Percentiles rank a stretch among this genome's conserved stretches.
phyloP scores from a whole-genome alignment of 371 early-diverging fungal species.

The Rhizomucor miehei region DNA sequence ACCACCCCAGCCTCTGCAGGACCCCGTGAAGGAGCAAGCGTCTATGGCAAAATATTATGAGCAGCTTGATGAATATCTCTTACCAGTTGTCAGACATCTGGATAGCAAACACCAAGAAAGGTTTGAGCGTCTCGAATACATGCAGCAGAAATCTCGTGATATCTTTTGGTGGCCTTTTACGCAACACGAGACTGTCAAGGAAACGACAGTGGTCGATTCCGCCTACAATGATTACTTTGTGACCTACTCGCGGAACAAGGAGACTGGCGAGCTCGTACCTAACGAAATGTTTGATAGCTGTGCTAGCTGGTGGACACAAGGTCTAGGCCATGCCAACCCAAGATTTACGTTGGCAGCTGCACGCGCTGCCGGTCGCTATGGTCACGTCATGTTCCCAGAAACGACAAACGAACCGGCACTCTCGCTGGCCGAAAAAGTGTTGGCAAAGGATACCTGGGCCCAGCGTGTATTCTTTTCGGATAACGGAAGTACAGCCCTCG shows the following conservation, averaged over 20 bases:
- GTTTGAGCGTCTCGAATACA: slow-evolving; percentile 54
- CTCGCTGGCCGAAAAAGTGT: slow-evolving; percentile 58
- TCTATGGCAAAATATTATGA: slow-evolving; percentile 60
- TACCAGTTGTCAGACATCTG: slow-evolving; percentile 47
- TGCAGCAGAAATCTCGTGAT: slow-evolving; percentile 55
- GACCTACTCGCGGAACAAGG: slow-evolving; percentile 34
- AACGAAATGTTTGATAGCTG: slow-evolving; percentile 71
- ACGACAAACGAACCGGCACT: slow-evolving; percentile 72
- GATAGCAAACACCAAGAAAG: slow-evolving; percentile 48
- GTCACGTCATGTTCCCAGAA: slow-evolving; percentile 85
- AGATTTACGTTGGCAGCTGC: slow-evolving; percentile 62
- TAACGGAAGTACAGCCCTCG: slow-evolving; percentile 79
- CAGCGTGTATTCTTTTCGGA: slow-evolving; percentile 76
- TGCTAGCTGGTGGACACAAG: slow-evolving; percentile 89
- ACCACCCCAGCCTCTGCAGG: slow-evolving; percentile 45
- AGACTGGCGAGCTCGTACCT: slow-evolving; percentile 9
- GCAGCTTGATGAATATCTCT: slow-evolving; percentile 44
- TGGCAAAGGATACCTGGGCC: slow-evolving; percentile 71
- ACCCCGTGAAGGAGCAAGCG: slow-evolving; percentile 45
- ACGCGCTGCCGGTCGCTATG: slow-evolving; percentile 75
- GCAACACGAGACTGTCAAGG: slow-evolving; percentile 64
- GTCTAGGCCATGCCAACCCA: slow-evolving; percentile 74
- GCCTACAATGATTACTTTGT: slow-evolving; percentile 69
- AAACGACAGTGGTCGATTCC: slow-evolving; percentile 77
- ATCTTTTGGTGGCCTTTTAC: slow-evolving; percentile 88